Percentiles rank a stretch among this genome's conserved stretches.
These are phyloP conservation scores for Epichloe amarillans DNA, from an alignment of 2,329 filamentous ascomycete genomes.

Conservation along the genomic window DNA sequence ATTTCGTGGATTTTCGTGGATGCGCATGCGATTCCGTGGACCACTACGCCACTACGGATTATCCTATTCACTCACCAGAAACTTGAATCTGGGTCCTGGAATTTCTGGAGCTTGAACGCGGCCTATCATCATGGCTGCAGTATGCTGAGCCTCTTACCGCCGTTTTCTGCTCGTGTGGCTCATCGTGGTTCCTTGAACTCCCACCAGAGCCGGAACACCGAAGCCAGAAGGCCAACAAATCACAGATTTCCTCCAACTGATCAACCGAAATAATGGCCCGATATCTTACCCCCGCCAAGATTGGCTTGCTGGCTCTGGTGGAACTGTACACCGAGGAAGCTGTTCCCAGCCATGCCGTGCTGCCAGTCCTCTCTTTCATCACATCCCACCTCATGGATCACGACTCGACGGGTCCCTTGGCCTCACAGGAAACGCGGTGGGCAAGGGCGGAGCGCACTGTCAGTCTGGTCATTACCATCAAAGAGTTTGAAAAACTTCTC, in stretches of 20 bases:
- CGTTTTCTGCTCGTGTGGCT: not conserved
- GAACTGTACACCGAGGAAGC: constrained; percentile 65
- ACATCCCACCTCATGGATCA: constrained; percentile 53
- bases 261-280: constrained; percentile 48
- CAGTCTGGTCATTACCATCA: constrained; percentile 39
- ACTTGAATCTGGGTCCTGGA: not conserved
- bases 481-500: constrained; percentile 47
- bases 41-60: too few relatives aligned
- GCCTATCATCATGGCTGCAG: not conserved
- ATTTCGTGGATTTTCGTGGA: not conserved
- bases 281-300: constrained; percentile 78
- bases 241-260: not conserved
- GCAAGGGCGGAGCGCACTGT: constrained; percentile 35
- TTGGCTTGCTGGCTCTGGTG: constrained; percentile 68
- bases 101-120: not conserved
- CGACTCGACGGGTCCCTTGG: constrained; percentile 14
- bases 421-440: constrained; percentile 27
- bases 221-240: not conserved
- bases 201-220: not conserved
- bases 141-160: not conserved
- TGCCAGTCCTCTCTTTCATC: constrained; percentile 68
- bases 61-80: not conserved
- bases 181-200: not conserved
- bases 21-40: not conserved
- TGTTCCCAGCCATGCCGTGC: constrained; percentile 55